Base-by-base conservation (phyloP, 176 grass and related monocot species). In the Bothriochloa decipiens region DNA sequence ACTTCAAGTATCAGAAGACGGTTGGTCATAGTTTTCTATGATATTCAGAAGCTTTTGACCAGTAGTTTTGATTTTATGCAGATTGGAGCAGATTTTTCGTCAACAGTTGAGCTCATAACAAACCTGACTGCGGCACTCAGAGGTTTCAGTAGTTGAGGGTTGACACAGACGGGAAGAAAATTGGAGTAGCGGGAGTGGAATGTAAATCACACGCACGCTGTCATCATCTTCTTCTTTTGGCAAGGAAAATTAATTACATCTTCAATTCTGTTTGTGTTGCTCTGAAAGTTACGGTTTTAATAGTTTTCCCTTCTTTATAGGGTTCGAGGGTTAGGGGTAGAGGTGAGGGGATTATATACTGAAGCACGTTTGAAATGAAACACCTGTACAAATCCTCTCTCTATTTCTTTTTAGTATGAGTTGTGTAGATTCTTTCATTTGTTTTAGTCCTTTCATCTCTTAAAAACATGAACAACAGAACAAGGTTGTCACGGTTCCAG, bases 71-170 rank as follows among this genome's bases (percentile, higher is more conserved):
- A 2, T 74, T 75, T 66, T 57, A 16, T 88, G 78, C 88, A 97
- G 95, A 88, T 89, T 53, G 95, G 92, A 47, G 90, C 88, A 61
- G 92, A 84, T 12, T 97, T 97, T 71, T 78, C 74, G 13, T 86
- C 92, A 63, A 69, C 76, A 14, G 76, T 4, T 49, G 90, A 94
- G 53, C 86, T 97, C 40, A 83, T 92, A 63, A 88, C 72, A 22
- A 97, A 87, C 75, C 71, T 97, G 61, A 91, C 39, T 15, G 33
- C 58, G 13, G 71, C 88, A 36, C 84, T 97, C n/a, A 82, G 46
- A 82, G 36, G 49, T 52, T 52, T 18, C 1, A 52, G 75, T 20
- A 45, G 16, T 33, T 96, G 70, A 95, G 37, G 7, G 57, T 61
- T 60, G 20, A 61, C 23, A 61, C 1, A 2, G 36, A n/a, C 0